These are phyloP conservation scores for Eucalyptus cloeziana DNA, from an alignment of 345 rosid genomes.

Conservation along the genomic window DNA sequence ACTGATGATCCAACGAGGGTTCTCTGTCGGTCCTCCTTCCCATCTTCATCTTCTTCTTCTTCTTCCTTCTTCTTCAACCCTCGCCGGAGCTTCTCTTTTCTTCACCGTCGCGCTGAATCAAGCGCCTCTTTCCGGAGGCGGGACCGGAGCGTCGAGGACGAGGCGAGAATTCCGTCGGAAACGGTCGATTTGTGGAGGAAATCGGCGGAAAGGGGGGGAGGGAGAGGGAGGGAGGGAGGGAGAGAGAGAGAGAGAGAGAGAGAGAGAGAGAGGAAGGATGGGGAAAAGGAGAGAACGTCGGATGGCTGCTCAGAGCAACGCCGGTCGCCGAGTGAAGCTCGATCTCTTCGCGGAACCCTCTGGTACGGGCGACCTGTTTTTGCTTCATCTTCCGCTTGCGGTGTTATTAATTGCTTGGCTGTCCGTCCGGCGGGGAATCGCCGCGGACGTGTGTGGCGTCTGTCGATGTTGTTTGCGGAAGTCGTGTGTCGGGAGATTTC, in stretches of 20 bases:
- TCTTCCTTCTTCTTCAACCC: not conserved
- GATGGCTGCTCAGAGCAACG: conserved; percentile 61
- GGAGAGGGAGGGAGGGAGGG: not conserved
- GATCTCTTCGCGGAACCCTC: conserved; percentile 98
- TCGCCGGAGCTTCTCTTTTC: not conserved
- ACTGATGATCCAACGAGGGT: not conserved
- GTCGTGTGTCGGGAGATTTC: not conserved
- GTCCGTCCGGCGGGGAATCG: not conserved
- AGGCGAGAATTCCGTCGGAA: not conserved
- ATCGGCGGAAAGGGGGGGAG: not conserved
- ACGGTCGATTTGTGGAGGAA: not conserved
- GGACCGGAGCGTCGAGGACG: not conserved
- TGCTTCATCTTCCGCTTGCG: not conserved
- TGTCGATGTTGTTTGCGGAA: not conserved
- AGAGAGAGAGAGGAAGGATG: conserved; percentile 15
- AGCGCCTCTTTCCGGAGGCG: not conserved
- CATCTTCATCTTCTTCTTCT: not conserved
- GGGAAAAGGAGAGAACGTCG: conserved; percentile 95
- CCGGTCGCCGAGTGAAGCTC: conserved; percentile 90
- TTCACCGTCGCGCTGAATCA: not conserved
- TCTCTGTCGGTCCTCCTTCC: not conserved
- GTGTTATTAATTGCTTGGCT: not conserved
- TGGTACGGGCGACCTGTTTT: conserved; percentile 27
- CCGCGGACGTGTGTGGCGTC: not conserved
- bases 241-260: not conserved